Conservation (phyloP, 495 filamentous ascomycete species). For the Xylona heveae region DNA sequence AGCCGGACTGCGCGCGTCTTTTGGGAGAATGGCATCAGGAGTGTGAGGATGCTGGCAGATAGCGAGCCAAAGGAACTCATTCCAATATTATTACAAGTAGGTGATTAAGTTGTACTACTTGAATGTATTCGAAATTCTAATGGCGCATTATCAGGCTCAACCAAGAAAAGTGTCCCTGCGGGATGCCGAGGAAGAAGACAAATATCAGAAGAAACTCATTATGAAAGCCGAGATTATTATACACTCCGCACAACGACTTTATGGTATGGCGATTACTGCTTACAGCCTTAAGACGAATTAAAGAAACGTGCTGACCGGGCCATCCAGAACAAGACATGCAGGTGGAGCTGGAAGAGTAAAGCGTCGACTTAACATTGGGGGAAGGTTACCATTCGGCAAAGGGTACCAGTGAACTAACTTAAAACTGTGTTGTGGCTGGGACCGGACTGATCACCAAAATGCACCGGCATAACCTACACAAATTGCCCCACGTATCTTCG, state of each 20-base stretch:
- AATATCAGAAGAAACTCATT: slow-evolving; percentile 39
- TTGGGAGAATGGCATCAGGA: slow-evolving; percentile 57
- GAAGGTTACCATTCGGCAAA: too few relatives aligned
- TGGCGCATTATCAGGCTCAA: slow-evolving; percentile 28
- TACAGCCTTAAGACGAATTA: too few relatives aligned
- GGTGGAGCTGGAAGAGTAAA: too few relatives aligned
- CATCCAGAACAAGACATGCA: too few relatives aligned
- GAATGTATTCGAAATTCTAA: background rate
- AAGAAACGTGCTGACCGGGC: too few relatives aligned
- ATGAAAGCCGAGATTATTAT: slow-evolving; percentile 48
- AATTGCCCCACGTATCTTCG: too few relatives aligned
- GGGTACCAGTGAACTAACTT: too few relatives aligned
- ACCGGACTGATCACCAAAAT: too few relatives aligned
- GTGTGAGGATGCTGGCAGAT: slow-evolving; percentile 42
- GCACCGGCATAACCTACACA: too few relatives aligned
- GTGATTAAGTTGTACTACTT: slow-evolving; percentile 2
- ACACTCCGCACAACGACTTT: slow-evolving; percentile 47
- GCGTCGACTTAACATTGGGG: too few relatives aligned
- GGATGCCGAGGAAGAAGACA: slow-evolving; percentile 35
- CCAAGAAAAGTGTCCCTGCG: slow-evolving; percentile 34
- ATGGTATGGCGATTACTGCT: slow-evolving; percentile 28
- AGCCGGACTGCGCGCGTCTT: slow-evolving; percentile 56
- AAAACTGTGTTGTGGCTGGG: too few relatives aligned
- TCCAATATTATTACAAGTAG: slow-evolving; percentile 46
- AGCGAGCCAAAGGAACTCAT: slow-evolving; percentile 45